Evolutionary conservation across 108 stramenopile genomes (phyloP).

Genomic region (Aurantiochytrium sp.): DNA sequence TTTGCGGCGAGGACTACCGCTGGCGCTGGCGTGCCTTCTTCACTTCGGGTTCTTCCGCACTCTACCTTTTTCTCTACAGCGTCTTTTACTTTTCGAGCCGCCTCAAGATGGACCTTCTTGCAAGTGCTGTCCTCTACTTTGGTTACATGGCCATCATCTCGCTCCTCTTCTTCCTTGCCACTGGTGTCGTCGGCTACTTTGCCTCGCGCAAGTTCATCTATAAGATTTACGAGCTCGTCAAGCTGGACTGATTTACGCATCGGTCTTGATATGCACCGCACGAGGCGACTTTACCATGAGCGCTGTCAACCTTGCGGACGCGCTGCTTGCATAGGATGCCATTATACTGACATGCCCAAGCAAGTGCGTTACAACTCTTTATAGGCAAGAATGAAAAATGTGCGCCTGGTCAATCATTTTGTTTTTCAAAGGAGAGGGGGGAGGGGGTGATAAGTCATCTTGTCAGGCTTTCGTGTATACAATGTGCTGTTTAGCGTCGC

Average conservation of each 20-base stretch:
- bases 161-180: conserved; percentile 77
- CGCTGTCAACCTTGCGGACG: no score
- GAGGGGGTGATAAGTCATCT: no score
- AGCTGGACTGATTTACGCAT: conserved; percentile 34
- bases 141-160: conserved; percentile 94
- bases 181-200: conserved; percentile 82
- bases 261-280: background rate
- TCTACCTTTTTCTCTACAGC: conserved; percentile 91
- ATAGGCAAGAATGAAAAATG: no score
- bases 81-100: conserved; percentile 76
- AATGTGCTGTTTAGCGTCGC: no score
- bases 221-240: conserved; percentile 54
- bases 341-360: no score
- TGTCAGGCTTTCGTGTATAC: no score
- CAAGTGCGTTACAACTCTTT: no score
- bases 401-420: no score
- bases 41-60: conserved; percentile 75
- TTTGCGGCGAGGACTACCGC: conserved; percentile 93
- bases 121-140: conserved; percentile 83
- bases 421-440: no score
- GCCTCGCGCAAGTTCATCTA: conserved; percentile 68
- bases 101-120: conserved; percentile 72
- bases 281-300: no score
- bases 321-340: no score
- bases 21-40: conserved; percentile 99